These are phyloP conservation scores for Bipolaris sorokiniana DNA, from an alignment of 2,329 filamentous ascomycete genomes.

Conservation along the genomic window DNA sequence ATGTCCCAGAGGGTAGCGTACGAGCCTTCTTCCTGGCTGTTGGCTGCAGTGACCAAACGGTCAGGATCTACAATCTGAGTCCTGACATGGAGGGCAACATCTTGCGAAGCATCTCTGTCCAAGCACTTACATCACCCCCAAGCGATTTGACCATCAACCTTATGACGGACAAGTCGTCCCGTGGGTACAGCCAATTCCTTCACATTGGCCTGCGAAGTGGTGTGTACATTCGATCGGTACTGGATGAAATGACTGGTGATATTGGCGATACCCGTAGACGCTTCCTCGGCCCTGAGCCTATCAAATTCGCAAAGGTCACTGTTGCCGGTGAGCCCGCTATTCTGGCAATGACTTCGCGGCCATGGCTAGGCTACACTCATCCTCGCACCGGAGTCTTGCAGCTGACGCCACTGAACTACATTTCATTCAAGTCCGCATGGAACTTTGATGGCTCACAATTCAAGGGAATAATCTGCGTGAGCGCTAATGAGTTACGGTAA, in stretches of 20 bases:
- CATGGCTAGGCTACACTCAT: conserved; percentile 96
- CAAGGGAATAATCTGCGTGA: conserved; percentile 92
- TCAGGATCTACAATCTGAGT: conserved; percentile 88
- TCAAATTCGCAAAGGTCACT: conserved; percentile 88
- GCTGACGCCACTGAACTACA: conserved; percentile 89
- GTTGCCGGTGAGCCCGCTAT: conserved; percentile 85
- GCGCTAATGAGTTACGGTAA: conserved; percentile 85
- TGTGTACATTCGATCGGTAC: conserved; percentile 90
- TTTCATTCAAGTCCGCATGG: conserved; percentile 89
- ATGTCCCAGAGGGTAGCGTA: conserved; percentile 86
- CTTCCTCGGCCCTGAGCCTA: conserved; percentile 88
- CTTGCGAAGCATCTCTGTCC: conserved; percentile 90
- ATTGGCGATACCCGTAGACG: conserved; percentile 93
- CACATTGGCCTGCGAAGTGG: conserved; percentile 96
- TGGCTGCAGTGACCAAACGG: conserved; percentile 94
- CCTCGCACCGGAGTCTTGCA: conserved; percentile 86
- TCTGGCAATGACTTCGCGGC: conserved; percentile 85
- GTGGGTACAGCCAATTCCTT: conserved; percentile 86
- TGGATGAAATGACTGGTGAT: conserved; percentile 95
- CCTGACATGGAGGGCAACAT: conserved; percentile 73
- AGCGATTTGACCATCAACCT: conserved; percentile 89
- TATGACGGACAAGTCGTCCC: conserved; percentile 92
- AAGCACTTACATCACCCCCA: conserved; percentile 88
- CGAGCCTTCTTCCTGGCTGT: conserved; percentile 94
- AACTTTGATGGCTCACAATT: conserved; percentile 97